A percentile compares a stretch with the other conserved stretches of the same genome.
Evolutionary conservation across 2,329 filamentous ascomycete species (phyloP).

Genomic region (Orbilia blumenaviensis): DNA sequence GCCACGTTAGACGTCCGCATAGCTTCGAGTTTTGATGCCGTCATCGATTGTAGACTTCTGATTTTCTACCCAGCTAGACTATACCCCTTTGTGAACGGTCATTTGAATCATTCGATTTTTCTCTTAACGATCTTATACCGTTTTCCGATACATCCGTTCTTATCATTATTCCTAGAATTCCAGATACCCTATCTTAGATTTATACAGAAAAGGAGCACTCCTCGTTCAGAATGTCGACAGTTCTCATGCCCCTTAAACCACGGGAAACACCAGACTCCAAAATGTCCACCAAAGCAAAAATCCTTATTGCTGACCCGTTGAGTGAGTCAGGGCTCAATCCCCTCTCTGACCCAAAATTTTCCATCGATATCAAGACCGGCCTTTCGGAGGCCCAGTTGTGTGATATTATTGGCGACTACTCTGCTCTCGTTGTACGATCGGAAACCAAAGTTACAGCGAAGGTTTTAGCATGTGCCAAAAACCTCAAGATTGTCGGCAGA

Average conservation of each 20-base stretch:
- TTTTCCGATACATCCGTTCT: constrained; percentile 5
- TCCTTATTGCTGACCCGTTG: constrained; percentile 82
- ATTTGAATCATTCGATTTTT: constrained; percentile 8
- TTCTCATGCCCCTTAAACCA: constrained; percentile 36
- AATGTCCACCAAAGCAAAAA: constrained; percentile 60
- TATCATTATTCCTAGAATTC: not conserved
- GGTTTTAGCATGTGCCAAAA: constrained; percentile 72
- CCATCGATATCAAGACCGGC: constrained; percentile 74
- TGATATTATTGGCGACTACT: constrained; percentile 74
- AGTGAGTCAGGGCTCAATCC: constrained; percentile 79
- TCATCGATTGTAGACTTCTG: constrained; percentile 23
- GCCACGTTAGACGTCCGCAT: not conserved
- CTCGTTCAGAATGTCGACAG: constrained; percentile 17
- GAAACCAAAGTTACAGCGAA: constrained; percentile 80
- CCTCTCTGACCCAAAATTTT: constrained; percentile 69
- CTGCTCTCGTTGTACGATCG: constrained; percentile 80
- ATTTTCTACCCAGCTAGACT: not conserved
- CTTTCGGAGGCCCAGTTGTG: constrained; percentile 72
- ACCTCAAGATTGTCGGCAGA: constrained; percentile 78
- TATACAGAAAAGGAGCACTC: not conserved
- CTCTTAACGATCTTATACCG: constrained; percentile 2
- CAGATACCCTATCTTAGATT: not conserved
- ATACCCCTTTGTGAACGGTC: not conserved
- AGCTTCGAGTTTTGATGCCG: constrained; percentile 13
- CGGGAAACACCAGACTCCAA: constrained; percentile 43